phyloP scores from a whole-genome alignment of 2,329 filamentous ascomycete species.

The Colletotrichum echinochloae region DNA sequence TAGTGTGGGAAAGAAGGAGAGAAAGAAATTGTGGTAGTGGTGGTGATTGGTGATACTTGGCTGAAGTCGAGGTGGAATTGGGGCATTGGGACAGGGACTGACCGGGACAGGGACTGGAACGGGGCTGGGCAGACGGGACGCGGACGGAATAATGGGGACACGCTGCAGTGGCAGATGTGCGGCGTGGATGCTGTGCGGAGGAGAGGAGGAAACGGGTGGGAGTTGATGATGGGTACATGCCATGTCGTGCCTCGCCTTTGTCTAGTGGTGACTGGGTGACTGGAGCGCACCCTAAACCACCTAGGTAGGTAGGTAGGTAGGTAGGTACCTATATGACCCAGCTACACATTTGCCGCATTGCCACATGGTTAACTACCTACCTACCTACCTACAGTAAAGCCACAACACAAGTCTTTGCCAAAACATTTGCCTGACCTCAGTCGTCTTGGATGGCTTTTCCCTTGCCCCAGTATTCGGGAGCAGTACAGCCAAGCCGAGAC shows the following conservation, averaged over 20 bases:
- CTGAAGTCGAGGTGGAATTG: conserved; percentile 30
- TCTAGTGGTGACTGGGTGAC: not conserved
- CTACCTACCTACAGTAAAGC: not conserved
- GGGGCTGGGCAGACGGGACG: conserved; percentile 18
- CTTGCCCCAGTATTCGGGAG: not conserved
- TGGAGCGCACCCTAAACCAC: not conserved
- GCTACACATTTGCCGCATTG: no score
- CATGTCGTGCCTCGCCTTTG: not conserved
- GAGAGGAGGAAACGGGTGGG: not conserved
- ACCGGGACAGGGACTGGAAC: conserved; percentile 15
- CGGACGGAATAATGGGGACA: conserved; percentile 12
- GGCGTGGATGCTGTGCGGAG: conserved; percentile 11
- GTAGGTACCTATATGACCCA: no score
- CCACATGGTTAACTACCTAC: no score
- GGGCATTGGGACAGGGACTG: not conserved
- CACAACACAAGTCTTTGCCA: not conserved
- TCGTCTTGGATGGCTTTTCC: not conserved
- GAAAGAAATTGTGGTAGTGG: not conserved
- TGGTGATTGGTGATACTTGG: conserved; percentile 11
- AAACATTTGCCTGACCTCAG: not conserved
- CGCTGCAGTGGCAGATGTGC: conserved; percentile 1
- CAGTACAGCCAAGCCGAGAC: not conserved
- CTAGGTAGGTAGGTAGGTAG: not conserved
- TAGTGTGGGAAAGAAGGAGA: not conserved
- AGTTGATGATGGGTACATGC: not conserved